phyloP scores from a whole-genome alignment of 495 filamentous ascomycete species.

The Rostrohypoxylon terebratum region DNA sequence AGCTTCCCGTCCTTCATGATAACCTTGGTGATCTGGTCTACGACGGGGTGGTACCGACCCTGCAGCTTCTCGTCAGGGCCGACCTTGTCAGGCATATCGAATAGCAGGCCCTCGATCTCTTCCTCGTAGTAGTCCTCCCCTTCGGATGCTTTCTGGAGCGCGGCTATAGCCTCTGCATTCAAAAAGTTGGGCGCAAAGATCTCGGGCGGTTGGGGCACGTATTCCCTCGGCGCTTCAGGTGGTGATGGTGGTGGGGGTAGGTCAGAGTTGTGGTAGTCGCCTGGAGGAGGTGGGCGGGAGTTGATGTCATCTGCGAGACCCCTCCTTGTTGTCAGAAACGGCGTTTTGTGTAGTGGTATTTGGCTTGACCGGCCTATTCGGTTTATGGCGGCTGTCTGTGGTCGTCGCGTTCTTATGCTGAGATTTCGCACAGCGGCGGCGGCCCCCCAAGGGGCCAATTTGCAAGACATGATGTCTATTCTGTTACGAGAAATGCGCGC shows the following conservation, averaged over 20 bases:
- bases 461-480: slow-evolving; percentile 61
- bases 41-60: slow-evolving; percentile 81
- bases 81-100: slow-evolving; percentile 73
- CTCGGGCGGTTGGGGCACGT: slow-evolving; percentile 34
- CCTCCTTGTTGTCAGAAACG: slow-evolving; percentile 32
- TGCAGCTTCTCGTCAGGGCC: slow-evolving; percentile 72
- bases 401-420: slow-evolving; percentile 56
- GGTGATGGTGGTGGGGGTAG: slow-evolving; percentile 21
- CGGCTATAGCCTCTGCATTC: slow-evolving; percentile 53
- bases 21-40: slow-evolving; percentile 88
- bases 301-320: slow-evolving; percentile 37
- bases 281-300: slow-evolving; percentile 23
- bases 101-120: slow-evolving; percentile 73
- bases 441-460: slow-evolving; percentile 59
- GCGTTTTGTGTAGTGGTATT: slow-evolving; percentile 3
- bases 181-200: slow-evolving; percentile 48
- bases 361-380: slow-evolving; percentile 7
- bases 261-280: neutral
- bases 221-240: slow-evolving; percentile 9
- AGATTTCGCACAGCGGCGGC: slow-evolving; percentile 59
- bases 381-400: slow-evolving; percentile 36
- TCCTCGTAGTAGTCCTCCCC: slow-evolving; percentile 25
- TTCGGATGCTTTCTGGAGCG: slow-evolving; percentile 48
- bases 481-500: slow-evolving; percentile 8
- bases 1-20: slow-evolving; percentile 92